Evolutionary conservation across 2,329 filamentous ascomycete species (phyloP).

Genomic region (Exophiala oligosperma): DNA sequence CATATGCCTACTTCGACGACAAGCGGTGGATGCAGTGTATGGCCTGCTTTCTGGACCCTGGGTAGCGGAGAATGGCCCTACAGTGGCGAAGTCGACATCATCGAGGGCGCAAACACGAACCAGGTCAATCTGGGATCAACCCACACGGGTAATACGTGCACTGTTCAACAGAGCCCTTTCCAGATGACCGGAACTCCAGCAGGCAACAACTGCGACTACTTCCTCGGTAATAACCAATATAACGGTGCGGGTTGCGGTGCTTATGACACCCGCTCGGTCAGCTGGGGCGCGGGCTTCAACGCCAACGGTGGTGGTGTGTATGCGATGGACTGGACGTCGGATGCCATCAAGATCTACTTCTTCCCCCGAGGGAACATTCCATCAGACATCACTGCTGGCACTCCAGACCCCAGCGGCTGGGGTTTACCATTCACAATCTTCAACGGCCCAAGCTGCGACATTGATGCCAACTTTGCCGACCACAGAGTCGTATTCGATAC

Average conservation of each 20-base stretch:
- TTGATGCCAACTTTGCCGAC: conserved; percentile 41
- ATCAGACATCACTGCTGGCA: conserved; percentile 45
- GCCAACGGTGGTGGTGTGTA: conserved; percentile 61
- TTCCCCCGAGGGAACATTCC: conserved; percentile 49
- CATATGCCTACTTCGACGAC: conserved; percentile 46
- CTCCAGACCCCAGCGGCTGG: conserved; percentile 43
- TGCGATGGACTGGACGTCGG: conserved; percentile 72
- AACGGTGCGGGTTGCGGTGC: conserved; percentile 43
- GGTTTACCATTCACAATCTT: conserved; percentile 49
- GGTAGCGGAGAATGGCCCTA: conserved; percentile 44
- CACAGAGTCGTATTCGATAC: conserved; percentile 52
- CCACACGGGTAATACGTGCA: conserved; percentile 48
- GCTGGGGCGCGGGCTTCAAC: conserved; percentile 58
- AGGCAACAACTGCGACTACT: conserved; percentile 37
- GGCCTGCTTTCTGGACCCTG: conserved; percentile 42
- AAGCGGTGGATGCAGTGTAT: conserved; percentile 44
- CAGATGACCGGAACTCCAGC: conserved; percentile 50
- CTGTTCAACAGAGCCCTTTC: conserved; percentile 44
- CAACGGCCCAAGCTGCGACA: conserved; percentile 36
- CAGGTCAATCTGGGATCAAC: conserved; percentile 45
- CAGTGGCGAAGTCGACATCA: conserved; percentile 53
- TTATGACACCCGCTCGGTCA: conserved; percentile 26
- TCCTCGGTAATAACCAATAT: conserved; percentile 35
- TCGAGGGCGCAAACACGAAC: conserved; percentile 52
- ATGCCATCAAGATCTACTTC: conserved; percentile 70